Evolutionary conservation across 257 asterid species (phyloP).

Genomic region (Rhazya stricta): DNA sequence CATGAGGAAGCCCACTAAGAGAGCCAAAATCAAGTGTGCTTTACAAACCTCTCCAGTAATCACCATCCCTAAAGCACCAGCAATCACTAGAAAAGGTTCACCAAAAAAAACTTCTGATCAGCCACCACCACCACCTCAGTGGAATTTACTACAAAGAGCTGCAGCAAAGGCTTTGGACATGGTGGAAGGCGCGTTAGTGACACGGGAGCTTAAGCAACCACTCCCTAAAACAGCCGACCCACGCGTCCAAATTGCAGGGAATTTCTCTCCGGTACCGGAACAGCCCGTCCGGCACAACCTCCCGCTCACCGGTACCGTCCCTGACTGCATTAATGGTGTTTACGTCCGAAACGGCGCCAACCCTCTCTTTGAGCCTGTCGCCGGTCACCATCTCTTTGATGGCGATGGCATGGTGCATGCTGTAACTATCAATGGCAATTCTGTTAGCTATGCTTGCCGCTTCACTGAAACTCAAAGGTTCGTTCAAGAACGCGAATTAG

Average conservation of each 20-base stretch:
- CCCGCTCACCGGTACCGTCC: conserved; percentile 41
- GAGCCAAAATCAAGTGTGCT: conserved; percentile 13
- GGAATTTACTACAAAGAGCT: conserved; percentile 45
- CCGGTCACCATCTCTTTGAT: conserved; percentile 69
- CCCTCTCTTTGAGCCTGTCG: conserved; percentile 53
- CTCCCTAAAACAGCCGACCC: conserved; percentile 62
- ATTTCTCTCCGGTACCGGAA: conserved; percentile 65
- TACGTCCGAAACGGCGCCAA: conserved; percentile 69
- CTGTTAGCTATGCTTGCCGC: conserved; percentile 58
- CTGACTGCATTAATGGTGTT: conserved; percentile 51
- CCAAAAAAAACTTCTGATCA: not conserved
- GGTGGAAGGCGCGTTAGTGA: conserved; percentile 38
- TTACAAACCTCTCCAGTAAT: conserved; percentile 20
- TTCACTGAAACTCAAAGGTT: conserved; percentile 57
- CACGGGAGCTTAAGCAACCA: conserved; percentile 36
- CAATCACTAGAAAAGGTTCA: not conserved
- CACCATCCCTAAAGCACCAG: conserved; percentile 15
- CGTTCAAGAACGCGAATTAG: conserved; percentile 51
- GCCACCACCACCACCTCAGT: conserved; percentile 23
- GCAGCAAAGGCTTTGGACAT: conserved; percentile 42
- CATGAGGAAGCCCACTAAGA: conserved; percentile 13
- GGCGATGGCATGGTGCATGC: conserved; percentile 82
- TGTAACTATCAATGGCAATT: conserved; percentile 31
- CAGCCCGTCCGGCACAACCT: conserved; percentile 38
- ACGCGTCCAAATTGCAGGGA: conserved; percentile 50